These are phyloP conservation scores for Singerocomus inundabilis DNA, from an alignment of 1,284 basidiomycete species.

Conservation along the genomic window DNA sequence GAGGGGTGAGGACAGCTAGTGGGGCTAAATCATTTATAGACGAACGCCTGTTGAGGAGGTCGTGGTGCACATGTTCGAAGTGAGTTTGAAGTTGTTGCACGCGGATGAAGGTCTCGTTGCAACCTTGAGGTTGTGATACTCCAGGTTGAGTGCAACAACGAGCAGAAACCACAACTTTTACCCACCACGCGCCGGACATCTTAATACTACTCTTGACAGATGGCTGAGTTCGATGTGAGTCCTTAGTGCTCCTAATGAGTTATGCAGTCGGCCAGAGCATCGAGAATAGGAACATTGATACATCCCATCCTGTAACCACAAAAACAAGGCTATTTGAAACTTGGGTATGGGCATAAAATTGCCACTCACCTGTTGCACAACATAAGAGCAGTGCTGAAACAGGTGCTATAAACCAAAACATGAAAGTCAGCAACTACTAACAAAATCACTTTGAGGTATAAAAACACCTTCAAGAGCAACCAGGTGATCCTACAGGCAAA, in stretches of 20 bases:
- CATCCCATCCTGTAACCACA: constrained; percentile 23
- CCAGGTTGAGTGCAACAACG: neutral
- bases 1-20: constrained; percentile 21
- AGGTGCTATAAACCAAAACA: constrained; percentile 22
- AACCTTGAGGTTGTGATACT: constrained; percentile 14
- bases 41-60: constrained; percentile 19
- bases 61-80: constrained; percentile 22
- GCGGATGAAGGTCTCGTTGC: constrained; percentile 28
- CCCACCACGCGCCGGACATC: constrained; percentile 27
- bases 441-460: neutral
- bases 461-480: constrained; percentile 11
- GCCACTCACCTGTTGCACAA: constrained; percentile 15
- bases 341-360: neutral
- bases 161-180: neutral
- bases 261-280: constrained; percentile 29
- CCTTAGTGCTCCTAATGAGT: constrained; percentile 19
- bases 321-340: neutral
- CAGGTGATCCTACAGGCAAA: constrained; percentile 21
- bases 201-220: constrained; percentile 27
- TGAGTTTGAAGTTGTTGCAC: constrained; percentile 25
- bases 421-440: constrained; percentile 7
- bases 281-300: constrained; percentile 29
- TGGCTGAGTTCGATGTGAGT: constrained; percentile 32
- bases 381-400: constrained; percentile 25
- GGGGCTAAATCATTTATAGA: constrained; percentile 18